Evolutionary conservation across 225 moss, liverwort and hornwort genomes (phyloP), one percentile per base, ranked within the genome.

Genomic region (Physcomitrellopsis africana): DNA sequence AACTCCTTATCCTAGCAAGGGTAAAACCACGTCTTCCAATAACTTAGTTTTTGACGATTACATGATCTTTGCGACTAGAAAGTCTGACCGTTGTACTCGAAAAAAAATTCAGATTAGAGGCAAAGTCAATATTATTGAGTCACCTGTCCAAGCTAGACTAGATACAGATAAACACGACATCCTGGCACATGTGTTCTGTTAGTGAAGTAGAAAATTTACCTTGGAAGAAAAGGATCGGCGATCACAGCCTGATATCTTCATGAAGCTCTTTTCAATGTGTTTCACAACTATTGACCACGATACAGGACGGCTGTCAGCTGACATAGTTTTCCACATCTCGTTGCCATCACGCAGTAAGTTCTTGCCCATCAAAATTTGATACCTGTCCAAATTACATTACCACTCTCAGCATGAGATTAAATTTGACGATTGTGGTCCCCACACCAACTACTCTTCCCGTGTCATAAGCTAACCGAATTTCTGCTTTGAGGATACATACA

Each of bases 1-100:
- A 96, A 96, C 52, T 89, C 85, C 65, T 86, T 90, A 64, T 96
- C 96, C 96, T 96, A 92, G 52, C 80, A 72, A 70, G 61, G 71
- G 24, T 51, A 74, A 17, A 65, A 70, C 70, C 61, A 44, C 20
- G 15, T 18, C 29, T 54, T 48, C 77, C 11, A 84, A 65, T 11
- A 70, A 17, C 37, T n/a, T 22, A 43, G 23, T 26, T 51, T 41
- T 68, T 42, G 24, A 68, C 20, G 10, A 74, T 6, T 46, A 42
- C 3, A 57, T 22, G 10, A 23, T 57, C 56, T 57, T 57, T 22
- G 22, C 23, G 56, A 24, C 56, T 24, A 7, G 14, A 53, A 11
- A 57, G 23, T 22, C 22, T 54, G 11, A 57, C 22, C 11, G 6
- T 16, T 53, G n/a, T 1, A 17, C 53, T 53, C 49, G 53, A 8